These are phyloP conservation scores for Aureobasidium melanogenum DNA, from an alignment of 2,329 filamentous ascomycete species.

Conservation along the genomic window DNA sequence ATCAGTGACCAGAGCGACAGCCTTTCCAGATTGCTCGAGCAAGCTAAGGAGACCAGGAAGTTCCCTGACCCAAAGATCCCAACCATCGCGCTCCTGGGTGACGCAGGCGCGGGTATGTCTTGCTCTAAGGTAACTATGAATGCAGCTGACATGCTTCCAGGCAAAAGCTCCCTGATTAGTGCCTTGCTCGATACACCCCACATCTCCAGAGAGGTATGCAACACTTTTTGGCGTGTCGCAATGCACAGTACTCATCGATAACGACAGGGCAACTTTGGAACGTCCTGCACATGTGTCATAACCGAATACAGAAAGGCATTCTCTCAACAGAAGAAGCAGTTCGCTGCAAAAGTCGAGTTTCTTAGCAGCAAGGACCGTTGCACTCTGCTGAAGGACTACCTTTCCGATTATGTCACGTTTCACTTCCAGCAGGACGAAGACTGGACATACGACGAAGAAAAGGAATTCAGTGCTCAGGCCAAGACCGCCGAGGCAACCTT, in stretches of 20 bases:
- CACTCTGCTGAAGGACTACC: background rate
- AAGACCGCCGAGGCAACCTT: background rate
- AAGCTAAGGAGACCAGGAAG: background rate
- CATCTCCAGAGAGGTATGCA: constrained; percentile 16
- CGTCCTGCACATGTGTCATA: constrained; percentile 14
- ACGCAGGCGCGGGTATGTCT: constrained; percentile 14
- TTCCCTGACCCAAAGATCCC: constrained; percentile 2
- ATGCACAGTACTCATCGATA: background rate
- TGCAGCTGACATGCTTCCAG: too few species aligned
- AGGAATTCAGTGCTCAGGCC: background rate
- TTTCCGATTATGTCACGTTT: background rate
- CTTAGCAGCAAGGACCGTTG: background rate
- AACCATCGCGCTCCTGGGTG: constrained; percentile 16
- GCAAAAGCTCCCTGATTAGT: background rate
- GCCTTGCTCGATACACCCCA: constrained; percentile 9
- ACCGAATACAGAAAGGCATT: constrained; percentile 14
- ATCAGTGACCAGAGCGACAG: background rate
- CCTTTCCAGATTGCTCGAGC: background rate
- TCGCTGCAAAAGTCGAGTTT: constrained; percentile 10
- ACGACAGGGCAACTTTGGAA: background rate
- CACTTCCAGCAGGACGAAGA: background rate
- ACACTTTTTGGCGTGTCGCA: too few species aligned
- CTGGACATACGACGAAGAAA: background rate
- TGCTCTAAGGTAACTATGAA: background rate
- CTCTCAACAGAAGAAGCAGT: constrained; percentile 12